These are phyloP conservation scores for Fusarium decemcellulare DNA, from an alignment of 2,329 filamentous ascomycete genomes.

Conservation along the genomic window DNA sequence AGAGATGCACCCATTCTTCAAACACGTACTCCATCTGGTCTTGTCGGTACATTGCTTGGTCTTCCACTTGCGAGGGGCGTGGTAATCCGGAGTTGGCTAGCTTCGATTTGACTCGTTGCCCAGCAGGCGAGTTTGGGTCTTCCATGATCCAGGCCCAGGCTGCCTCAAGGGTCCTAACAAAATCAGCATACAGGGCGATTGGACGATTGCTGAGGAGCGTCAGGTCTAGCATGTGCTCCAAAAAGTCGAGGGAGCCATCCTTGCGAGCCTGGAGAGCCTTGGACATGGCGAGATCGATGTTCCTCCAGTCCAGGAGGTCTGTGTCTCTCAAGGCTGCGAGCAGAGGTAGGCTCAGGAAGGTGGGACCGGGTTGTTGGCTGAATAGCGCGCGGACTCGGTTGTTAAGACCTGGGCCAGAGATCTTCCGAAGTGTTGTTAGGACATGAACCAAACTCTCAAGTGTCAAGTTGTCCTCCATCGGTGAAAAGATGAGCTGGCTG, in stretches of 20 bases:
- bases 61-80: conserved; percentile 62
- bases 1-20: conserved; percentile 92
- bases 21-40: conserved; percentile 97
- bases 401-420: conserved; percentile 68
- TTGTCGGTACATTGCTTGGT: conserved; percentile 67
- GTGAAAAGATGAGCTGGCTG: conserved; percentile 68
- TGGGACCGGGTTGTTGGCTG: conserved; percentile 68
- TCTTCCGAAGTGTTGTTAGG: conserved; percentile 72
- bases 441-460: conserved; percentile 75
- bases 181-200: conserved; percentile 86
- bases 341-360: conserved; percentile 70
- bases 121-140: conserved; percentile 74
- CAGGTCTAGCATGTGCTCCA: conserved; percentile 84
- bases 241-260: conserved; percentile 80
- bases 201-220: conserved; percentile 84
- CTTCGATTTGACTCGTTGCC: conserved; percentile 80
- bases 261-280: conserved; percentile 81
- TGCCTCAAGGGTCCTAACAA: conserved; percentile 84
- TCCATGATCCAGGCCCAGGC: conserved; percentile 86
- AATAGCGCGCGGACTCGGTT: conserved; percentile 70
- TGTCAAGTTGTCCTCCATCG: conserved; percentile 68
- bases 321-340: conserved; percentile 71
- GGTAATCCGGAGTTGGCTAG: conserved; percentile 59
- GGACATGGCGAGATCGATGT: conserved; percentile 80
- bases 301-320: conserved; percentile 73